Conservation (phyloP, 257 asterid genomes). For the Ligustrum vulgare region DNA sequence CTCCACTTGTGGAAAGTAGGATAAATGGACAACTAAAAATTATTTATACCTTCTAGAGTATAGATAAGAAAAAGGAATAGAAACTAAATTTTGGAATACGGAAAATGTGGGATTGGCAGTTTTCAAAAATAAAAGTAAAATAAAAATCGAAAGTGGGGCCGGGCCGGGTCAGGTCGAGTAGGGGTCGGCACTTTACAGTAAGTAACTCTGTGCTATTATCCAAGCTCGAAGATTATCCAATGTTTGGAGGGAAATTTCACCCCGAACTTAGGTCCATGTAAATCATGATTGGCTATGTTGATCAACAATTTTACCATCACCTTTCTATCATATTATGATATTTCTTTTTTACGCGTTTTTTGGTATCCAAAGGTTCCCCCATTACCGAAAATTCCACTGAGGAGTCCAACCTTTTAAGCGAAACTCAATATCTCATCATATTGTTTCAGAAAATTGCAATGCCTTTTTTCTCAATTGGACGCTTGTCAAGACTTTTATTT, state of each 20-base stretch:
- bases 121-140: not conserved
- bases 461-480: not conserved
- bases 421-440: not conserved
- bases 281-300: not conserved
- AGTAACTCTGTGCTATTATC: not conserved
- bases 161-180: too few species aligned
- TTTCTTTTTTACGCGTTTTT: not conserved
- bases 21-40: conserved; percentile 39
- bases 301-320: not conserved
- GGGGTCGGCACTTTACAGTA: too few species aligned
- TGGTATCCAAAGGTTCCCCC: not conserved
- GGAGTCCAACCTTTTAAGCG: conserved; percentile 4
- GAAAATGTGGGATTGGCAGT: not conserved
- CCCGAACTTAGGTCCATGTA: not conserved
- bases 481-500: not conserved
- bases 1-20: conserved; percentile 35
- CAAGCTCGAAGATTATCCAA: not conserved
- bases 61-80: conserved; percentile 21
- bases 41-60: conserved; percentile 52
- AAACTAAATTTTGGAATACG: conserved; percentile 24
- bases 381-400: not conserved
- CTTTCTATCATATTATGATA: not conserved
- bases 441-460: not conserved
- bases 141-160: not conserved
- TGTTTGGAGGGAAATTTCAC: not conserved